These are phyloP conservation scores for Didymosphaeria variabile DNA, from an alignment of 2,329 filamentous ascomycete genomes.

Conservation along the genomic window DNA sequence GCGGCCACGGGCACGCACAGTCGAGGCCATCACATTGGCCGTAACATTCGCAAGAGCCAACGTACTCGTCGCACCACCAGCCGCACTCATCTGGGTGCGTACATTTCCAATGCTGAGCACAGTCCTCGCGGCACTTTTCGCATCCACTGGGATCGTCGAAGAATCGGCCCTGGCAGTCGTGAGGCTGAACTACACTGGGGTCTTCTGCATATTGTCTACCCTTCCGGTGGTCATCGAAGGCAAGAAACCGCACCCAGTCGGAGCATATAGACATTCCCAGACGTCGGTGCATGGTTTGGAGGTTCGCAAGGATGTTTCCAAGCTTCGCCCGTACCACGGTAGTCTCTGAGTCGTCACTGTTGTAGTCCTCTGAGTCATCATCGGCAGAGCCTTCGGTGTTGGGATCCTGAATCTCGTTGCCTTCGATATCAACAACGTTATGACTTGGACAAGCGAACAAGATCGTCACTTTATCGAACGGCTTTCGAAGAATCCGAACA, in stretches of 20 bases:
- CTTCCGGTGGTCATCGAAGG: not conserved
- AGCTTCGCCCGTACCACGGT: not conserved
- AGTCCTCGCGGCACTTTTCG: not conserved
- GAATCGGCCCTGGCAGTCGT: not conserved
- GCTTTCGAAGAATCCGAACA: not conserved
- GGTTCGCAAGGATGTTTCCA: not conserved
- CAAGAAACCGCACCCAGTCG: not conserved
- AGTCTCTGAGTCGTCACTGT: not conserved
- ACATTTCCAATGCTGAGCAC: not conserved
- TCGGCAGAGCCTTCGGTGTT: too few relatives aligned
- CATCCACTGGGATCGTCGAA: not conserved
- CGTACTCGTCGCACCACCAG: not conserved
- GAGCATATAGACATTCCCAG: not conserved
- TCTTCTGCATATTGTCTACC: not conserved
- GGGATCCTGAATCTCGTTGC: too few relatives aligned
- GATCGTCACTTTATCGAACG: conserved; percentile 1
- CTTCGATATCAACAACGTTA: not conserved
- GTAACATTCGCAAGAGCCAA: not conserved
- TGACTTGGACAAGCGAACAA: not conserved
- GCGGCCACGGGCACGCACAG: not conserved
- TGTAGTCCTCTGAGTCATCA: not conserved
- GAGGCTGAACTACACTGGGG: not conserved
- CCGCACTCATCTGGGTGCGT: not conserved
- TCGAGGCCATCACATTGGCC: not conserved
- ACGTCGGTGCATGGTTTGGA: not conserved